phyloP scores from a whole-genome alignment of 768 basidiomycete species.

The Amanita muscaria region DNA sequence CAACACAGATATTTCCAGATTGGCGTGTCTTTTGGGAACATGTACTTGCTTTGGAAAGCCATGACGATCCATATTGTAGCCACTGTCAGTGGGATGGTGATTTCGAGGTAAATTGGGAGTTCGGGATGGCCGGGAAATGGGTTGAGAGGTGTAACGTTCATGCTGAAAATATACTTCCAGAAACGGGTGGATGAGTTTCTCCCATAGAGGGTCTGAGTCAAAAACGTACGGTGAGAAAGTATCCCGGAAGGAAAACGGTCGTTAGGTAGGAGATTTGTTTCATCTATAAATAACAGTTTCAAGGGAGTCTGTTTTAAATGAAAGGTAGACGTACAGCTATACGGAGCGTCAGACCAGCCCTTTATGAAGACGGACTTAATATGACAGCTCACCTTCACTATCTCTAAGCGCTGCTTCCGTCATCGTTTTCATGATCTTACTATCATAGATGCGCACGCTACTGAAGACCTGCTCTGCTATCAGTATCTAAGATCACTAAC shows the following conservation, averaged over 20 bases:
- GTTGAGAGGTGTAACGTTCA: slow-evolving; percentile 48
- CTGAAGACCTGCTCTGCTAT: slow-evolving; percentile 30
- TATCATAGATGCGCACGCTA: slow-evolving; percentile 39
- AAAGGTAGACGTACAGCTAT: slow-evolving; percentile 11
- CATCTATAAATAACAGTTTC: slow-evolving; percentile 23
- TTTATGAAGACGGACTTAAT: background rate
- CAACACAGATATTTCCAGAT: no score
- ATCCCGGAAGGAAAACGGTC: slow-evolving; percentile 54
- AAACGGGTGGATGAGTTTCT: background rate
- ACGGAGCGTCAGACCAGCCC: background rate
- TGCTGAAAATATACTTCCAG: slow-evolving; percentile 44
- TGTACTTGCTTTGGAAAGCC: slow-evolving; percentile 47
- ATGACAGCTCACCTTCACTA: slow-evolving; percentile 16
- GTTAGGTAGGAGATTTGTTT: slow-evolving; percentile 54
- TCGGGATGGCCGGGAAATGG: no score
- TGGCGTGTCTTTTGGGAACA: no score
- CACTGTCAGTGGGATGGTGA: slow-evolving; percentile 38
- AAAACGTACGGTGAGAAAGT: slow-evolving; percentile 36
- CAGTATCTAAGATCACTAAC: background rate
- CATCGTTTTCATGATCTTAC: slow-evolving; percentile 30
- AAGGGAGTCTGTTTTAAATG: background rate
- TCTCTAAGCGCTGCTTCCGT: slow-evolving; percentile 32
- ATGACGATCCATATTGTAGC: slow-evolving; percentile 46
- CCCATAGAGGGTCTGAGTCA: no score
- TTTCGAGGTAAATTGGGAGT: slow-evolving; percentile 32